These are phyloP conservation scores for Taphrina populina DNA, from an alignment of 1,139 yeast genomes.

Conservation along the genomic window DNA sequence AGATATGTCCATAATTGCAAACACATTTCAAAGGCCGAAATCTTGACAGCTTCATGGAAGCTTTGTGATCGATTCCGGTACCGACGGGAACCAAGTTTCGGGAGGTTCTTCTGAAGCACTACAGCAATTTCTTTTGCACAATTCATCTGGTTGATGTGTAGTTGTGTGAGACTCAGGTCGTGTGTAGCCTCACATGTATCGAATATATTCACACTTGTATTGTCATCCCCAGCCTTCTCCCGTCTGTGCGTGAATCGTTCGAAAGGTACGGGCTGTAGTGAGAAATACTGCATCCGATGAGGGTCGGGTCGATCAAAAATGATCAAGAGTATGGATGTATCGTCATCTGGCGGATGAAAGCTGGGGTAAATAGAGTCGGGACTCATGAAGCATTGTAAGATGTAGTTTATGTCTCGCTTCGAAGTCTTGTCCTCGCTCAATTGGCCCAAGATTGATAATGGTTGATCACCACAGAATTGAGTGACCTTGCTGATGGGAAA, in stretches of 20 bases:
- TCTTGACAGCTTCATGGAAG: slow-evolving; percentile 12
- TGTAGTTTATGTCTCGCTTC: slow-evolving; percentile 10
- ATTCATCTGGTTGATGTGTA: slow-evolving; percentile 39
- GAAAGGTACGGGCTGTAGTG: slow-evolving; percentile 67
- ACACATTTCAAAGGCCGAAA: slow-evolving; percentile 1
- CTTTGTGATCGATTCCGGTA: slow-evolving; percentile 8
- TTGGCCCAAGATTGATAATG: slow-evolving; percentile 36
- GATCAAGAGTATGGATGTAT: slow-evolving; percentile 49
- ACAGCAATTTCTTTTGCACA: slow-evolving; percentile 38
- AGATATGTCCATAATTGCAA: slow-evolving; percentile 7
- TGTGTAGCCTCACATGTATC: slow-evolving; percentile 31
- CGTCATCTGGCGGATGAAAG: slow-evolving; percentile 21
- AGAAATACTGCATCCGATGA: slow-evolving; percentile 71
- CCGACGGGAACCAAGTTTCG: slow-evolving; percentile 14
- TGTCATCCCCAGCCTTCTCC: neutral
- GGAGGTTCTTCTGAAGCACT: slow-evolving; percentile 34
- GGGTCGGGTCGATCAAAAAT: slow-evolving; percentile 73
- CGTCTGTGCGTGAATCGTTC: slow-evolving; percentile 49
- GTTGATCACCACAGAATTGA: slow-evolving; percentile 23
- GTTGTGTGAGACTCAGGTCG: slow-evolving; percentile 36
- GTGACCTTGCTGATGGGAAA: slow-evolving; percentile 28
- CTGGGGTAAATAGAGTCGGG: slow-evolving; percentile 32
- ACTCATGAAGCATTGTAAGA: slow-evolving; percentile 26
- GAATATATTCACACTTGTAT: slow-evolving; percentile 18
- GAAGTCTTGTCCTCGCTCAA: slow-evolving; percentile 1